A percentile compares a stretch with the other conserved stretches of the same genome.
These are phyloP conservation scores for Miscanthus lutarioriparius DNA, from an alignment of 176 grass and related monocot genomes.

Conservation along the genomic window DNA sequence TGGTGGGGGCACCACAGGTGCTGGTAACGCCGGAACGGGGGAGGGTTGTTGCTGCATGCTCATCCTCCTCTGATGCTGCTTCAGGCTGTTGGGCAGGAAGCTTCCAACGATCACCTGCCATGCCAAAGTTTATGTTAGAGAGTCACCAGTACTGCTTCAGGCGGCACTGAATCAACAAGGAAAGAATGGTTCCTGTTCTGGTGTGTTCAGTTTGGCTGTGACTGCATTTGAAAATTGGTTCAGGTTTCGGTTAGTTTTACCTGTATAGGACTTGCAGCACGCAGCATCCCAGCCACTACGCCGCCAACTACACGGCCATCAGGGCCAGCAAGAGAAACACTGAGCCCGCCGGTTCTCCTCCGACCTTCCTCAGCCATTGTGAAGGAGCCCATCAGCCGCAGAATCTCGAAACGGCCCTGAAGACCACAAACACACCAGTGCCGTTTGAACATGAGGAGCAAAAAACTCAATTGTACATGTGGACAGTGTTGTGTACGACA, in stretches of 20 bases:
- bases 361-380: slow-evolving; percentile 74
- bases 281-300: slow-evolving; percentile 73
- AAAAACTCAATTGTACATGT: neutral
- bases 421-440: neutral
- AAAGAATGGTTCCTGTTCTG: neutral
- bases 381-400: slow-evolving; percentile 83
- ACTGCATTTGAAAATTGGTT: neutral
- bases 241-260: slow-evolving; percentile 30
- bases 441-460: neutral
- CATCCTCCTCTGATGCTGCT: slow-evolving; percentile 79
- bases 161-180: neutral
- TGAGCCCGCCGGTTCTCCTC: slow-evolving; percentile 82
- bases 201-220: neutral
- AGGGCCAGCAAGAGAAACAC: slow-evolving; percentile 84
- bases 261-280: slow-evolving; percentile 95
- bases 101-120: slow-evolving; percentile 87
- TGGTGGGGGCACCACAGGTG: slow-evolving; percentile 6
- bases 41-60: slow-evolving; percentile 18
- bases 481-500: neutral
- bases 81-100: slow-evolving; percentile 83
- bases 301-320: slow-evolving; percentile 90
- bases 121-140: slow-evolving; percentile 2
- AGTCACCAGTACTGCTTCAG: neutral
- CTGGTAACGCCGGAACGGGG: neutral
- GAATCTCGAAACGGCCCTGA: slow-evolving; percentile 95